Base-by-base conservation (phyloP, 2,329 filamentous ascomycete species). In the Coniella lustricola region DNA sequence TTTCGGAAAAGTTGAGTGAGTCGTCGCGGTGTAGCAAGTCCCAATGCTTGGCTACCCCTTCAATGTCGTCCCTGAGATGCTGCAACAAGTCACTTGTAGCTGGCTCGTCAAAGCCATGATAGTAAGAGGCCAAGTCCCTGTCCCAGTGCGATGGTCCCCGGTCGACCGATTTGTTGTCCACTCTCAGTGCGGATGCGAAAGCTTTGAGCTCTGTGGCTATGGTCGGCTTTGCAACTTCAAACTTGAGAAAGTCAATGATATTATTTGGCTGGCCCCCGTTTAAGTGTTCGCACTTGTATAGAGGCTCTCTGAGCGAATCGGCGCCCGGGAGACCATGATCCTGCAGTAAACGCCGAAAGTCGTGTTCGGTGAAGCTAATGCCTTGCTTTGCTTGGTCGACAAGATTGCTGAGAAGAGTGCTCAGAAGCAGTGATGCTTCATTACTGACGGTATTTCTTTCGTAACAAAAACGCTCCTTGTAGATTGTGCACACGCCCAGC, bases 381-480 rank as follows among this genome's bases (percentile, higher is more conserved):
- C 77, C 72, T 57, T 81, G 74, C 59, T 82, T 79, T 1, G 67
- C 59, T 54, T 78, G 72, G 53, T 85, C 81, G 2, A 84, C 76
- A 0, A 84, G 65, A 1, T 72, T 63, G 17, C 72, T 68, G 1
- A 78, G 71, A 0, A 82, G 63, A 0, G 68, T 70, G 48, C 77
- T 78, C 4, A 85, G 65, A 0, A 64, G 56, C 0, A 76, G 59
- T 0, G 76, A 77, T 3, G 67, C 60, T 0, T 61, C 46, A 10
- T 73, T 62, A 3, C 62, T 62, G 32, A 83, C 76, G 0, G 63
- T 70, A 18, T 76, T 73, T 12, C 74, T 70, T 12, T 73, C 69
- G 52, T 90, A 89, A 31, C 77, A 80, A 0, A 82, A 63, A 3
- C 66, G 70, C 44, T 87, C 81, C 52, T 85, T 84, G 60, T 74